These are phyloP conservation scores for Ilex aquifolium DNA, from an alignment of 257 asterid genomes.

Conservation along the genomic window DNA sequence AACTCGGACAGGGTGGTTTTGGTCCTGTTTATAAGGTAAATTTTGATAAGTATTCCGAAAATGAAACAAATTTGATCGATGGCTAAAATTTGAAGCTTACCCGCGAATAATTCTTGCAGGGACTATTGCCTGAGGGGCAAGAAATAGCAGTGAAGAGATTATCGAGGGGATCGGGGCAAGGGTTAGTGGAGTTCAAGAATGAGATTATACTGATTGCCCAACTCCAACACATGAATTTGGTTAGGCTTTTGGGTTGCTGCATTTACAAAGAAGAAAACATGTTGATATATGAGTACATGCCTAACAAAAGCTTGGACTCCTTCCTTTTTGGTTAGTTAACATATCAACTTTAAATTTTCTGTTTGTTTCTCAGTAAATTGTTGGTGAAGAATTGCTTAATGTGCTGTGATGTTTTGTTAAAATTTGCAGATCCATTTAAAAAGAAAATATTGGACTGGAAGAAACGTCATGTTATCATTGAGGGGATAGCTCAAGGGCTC, in stretches of 20 bases:
- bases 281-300: conserved; percentile 35
- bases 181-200: conserved; percentile 48
- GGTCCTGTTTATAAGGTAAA: conserved; percentile 54
- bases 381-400: too few relatives aligned
- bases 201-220: conserved; percentile 54
- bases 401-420: not conserved
- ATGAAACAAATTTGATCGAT: too few relatives aligned
- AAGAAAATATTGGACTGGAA: conserved; percentile 39
- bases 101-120: conserved; percentile 15
- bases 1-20: conserved; percentile 63
- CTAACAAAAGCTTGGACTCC: conserved; percentile 21
- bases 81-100: too few relatives aligned
- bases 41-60: conserved; percentile 1
- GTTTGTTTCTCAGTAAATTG: too few relatives aligned
- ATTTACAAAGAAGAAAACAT: conserved; percentile 39
- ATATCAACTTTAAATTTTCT: too few relatives aligned
- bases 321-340: conserved; percentile 38
- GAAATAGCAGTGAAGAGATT: conserved; percentile 60
- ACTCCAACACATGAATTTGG: conserved; percentile 56
- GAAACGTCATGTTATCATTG: conserved; percentile 36
- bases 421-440: conserved; percentile 16
- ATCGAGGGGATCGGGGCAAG: conserved; percentile 47
- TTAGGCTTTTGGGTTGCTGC: conserved; percentile 16
- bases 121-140: conserved; percentile 31
- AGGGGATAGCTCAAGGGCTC: conserved; percentile 61